Conservation (phyloP, 805 yeast genomes). For the Starmerella potacharoeniae region DNA sequence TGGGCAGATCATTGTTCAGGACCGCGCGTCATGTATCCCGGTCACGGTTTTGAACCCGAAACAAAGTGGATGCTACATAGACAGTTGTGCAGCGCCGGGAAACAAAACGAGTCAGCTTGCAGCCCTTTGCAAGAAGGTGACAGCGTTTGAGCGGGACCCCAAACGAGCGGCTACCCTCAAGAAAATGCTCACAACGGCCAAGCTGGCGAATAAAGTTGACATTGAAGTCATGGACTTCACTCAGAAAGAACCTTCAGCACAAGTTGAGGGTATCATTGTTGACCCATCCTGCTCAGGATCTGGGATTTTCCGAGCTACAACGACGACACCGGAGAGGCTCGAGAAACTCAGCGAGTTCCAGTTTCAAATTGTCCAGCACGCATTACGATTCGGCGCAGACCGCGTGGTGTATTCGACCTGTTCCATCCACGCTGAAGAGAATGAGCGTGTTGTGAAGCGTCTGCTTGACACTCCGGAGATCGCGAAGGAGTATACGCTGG, state of each 20-base stretch:
- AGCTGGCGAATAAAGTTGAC: constrained; percentile 39
- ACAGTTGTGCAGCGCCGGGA: constrained; percentile 98
- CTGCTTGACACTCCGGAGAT: constrained; percentile 58
- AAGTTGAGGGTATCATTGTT: constrained; percentile 70
- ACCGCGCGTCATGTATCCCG: constrained; percentile 94
- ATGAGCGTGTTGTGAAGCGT: constrained; percentile 81
- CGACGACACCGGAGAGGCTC: constrained; percentile 38
- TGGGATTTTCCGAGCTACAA: constrained; percentile 60
- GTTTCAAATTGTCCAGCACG: constrained; percentile 77
- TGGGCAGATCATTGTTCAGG: constrained; percentile 85
- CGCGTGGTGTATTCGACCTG: constrained; percentile 90
- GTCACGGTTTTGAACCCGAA: constrained; percentile 64
- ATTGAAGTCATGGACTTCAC: constrained; percentile 52
- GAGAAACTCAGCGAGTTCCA: constrained; percentile 76
- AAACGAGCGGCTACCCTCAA: constrained; percentile 57
- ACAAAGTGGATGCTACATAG: constrained; percentile 44
- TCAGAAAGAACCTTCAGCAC: constrained; percentile 41
- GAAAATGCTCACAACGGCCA: constrained; percentile 73
- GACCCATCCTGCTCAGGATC: constrained; percentile 98
- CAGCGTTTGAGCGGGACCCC: constrained; percentile 80
- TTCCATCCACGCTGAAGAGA: constrained; percentile 86
- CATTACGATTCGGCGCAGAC: constrained; percentile 56
- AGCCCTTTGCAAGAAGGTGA: constrained; percentile 38
- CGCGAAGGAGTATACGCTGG: constrained; percentile 54
- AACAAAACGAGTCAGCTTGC: constrained; percentile 93